Conservation (phyloP, 1,284 basidiomycete genomes). For the Ganoderma boninense region DNA sequence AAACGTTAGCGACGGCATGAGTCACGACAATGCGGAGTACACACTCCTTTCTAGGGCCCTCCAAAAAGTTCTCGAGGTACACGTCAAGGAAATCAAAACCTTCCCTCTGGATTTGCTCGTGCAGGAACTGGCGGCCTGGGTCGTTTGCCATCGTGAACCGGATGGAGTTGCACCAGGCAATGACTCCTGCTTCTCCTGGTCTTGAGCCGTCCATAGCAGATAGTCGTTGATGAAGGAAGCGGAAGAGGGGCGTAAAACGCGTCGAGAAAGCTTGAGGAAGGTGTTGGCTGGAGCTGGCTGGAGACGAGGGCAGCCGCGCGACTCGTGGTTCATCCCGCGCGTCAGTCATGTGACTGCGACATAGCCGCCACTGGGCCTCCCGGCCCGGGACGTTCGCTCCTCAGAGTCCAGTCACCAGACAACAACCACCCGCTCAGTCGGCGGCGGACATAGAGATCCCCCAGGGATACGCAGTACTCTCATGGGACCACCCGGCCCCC, state of each 20-base stretch:
- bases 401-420: neutral
- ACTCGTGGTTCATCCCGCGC: constrained; percentile 27
- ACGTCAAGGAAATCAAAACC: constrained; percentile 82
- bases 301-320: constrained; percentile 12
- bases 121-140: constrained; percentile 70
- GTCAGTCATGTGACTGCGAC: constrained; percentile 28
- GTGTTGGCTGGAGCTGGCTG: constrained; percentile 4
- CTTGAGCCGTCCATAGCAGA: constrained; percentile 35
- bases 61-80: constrained; percentile 77
- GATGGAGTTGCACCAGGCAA: constrained; percentile 72
- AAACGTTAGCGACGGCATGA: constrained; percentile 1
- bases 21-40: constrained; percentile 23
- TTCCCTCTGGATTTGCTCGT: constrained; percentile 75
- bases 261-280: constrained; percentile 11
- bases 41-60: constrained; percentile 71
- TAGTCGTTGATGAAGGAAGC: neutral
- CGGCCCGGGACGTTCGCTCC: neutral
- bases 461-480: neutral
- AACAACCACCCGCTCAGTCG: neutral
- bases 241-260: neutral
- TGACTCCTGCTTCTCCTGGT: constrained; percentile 43
- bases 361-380: too few species aligned
- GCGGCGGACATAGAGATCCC: neutral
- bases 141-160: constrained; percentile 75
- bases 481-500: neutral